Percentiles rank a stretch among this genome's conserved stretches.
Conservation (phyloP, 306 rosid species). For the Rosa multiflora region DNA sequence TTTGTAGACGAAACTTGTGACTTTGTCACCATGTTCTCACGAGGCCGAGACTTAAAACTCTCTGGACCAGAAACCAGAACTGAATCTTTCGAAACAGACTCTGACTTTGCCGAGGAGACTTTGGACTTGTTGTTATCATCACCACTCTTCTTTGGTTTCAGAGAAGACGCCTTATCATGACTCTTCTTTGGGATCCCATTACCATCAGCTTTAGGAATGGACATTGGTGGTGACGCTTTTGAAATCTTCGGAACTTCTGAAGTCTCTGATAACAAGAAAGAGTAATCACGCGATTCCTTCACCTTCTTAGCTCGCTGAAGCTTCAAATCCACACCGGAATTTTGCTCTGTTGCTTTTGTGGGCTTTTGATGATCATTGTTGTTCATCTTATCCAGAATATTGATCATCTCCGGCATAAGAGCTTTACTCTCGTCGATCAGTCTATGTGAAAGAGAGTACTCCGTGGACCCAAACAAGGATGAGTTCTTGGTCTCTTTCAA, state of each 20-base stretch:
- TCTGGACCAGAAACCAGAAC: not conserved
- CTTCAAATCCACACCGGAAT: not conserved
- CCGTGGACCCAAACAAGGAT: not conserved
- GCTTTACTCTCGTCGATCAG: not conserved
- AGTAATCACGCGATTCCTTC: conserved; percentile 3
- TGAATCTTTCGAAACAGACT: not conserved
- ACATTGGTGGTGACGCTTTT: not conserved
- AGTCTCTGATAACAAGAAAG: not conserved
- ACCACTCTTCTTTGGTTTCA: not conserved
- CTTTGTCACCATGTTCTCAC: not conserved
- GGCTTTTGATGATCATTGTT: not conserved
- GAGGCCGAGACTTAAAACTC: not conserved
- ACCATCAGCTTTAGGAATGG: not conserved
- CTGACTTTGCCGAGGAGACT: not conserved
- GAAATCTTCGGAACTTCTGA: not conserved
- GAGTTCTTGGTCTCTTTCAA: not conserved
- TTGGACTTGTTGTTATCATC: not conserved
- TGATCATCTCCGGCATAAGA: not conserved
- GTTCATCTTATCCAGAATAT: not conserved
- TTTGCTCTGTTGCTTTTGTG: not conserved
- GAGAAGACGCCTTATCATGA: not conserved
- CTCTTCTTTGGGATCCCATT: not conserved
- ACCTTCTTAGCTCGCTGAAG: not conserved
- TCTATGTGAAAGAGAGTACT: not conserved
- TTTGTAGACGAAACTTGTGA: not conserved